Evolutionary conservation across 2,329 filamentous ascomycete species (phyloP), one percentile per base, ranked within the genome.

Genomic region (Fusarium sp.): DNA sequence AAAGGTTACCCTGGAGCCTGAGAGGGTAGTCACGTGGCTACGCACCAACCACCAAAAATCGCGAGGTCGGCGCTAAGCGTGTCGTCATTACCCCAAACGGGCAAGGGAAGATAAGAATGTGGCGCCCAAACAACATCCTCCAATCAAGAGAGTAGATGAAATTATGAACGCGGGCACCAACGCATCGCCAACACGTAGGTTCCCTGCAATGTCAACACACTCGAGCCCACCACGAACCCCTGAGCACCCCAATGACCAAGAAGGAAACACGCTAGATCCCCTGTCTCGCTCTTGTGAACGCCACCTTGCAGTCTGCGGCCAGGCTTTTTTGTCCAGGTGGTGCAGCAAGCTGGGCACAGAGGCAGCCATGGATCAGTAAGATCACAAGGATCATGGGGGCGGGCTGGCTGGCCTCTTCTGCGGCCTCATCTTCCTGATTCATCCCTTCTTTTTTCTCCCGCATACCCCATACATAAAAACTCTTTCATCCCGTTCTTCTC

Each of bases 301-400:
- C 41, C 63, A 65, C 70, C 37, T 39, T 67, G 62, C 59, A 68
- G 59, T 50, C 63, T 35, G 66, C 60, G 71, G 33, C 24, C 33
- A 52, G 64, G 52, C 67, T 61, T 45, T 64, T 52, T 54, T 31
- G 50, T 54, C 50, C 29, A 31, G 18, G 48, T 54, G 31, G 31
- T 68, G 70, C 37, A 24, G 50, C 52, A n/a, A 13, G 52, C 33
- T 33, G 35, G 33, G n/a, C 27, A 39, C 60, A 43, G 24, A 60
- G 58, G 48, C 66, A 63, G 50, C 48, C 57, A 52, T 65, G 66
- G 54, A 58, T 59, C 37, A 50, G 52, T 52, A 43, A 33, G 62
- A 72, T 75, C 73, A 75, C 73, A 75, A 75, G 70, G 65, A 41
- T 71, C 63, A 22, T 39, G 16, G 54, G 69, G 50, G 72, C 62